Percentiles rank a stretch among this genome's conserved stretches.
phyloP scores from a whole-genome alignment of 2,329 filamentous ascomycete species.

The Epicoccum nigrum region DNA sequence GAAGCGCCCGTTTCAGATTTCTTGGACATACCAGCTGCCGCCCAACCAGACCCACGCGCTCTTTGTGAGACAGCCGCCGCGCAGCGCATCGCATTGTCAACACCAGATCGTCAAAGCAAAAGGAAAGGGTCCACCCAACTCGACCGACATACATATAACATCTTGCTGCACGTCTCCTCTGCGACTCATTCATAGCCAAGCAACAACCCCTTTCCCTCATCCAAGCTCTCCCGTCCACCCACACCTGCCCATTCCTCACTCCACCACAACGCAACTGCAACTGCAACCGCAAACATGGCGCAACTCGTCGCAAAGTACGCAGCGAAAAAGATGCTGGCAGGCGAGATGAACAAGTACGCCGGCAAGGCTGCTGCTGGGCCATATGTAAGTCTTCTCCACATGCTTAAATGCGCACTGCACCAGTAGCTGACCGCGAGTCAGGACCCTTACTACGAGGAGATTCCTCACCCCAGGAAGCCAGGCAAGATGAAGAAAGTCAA shows the following conservation, averaged over 20 bases:
- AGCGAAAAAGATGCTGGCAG: constrained; percentile 56
- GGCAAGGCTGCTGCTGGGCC: constrained; percentile 49
- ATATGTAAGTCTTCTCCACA: constrained; percentile 45
- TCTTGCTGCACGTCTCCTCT: constrained; percentile 10
- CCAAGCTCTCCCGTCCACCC: neutral
- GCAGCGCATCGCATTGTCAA: constrained; percentile 21
- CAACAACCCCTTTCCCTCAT: constrained; percentile 7
- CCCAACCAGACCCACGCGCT: constrained; percentile 2
- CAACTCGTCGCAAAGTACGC: constrained; percentile 55
- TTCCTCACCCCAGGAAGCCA: constrained; percentile 73
- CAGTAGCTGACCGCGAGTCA: constrained; percentile 47
- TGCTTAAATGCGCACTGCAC: neutral
- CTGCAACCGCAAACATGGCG: constrained; percentile 48
- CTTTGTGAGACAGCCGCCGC: constrained; percentile 36
- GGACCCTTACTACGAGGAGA: constrained; percentile 89
- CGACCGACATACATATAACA: constrained; percentile 33
- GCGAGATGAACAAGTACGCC: constrained; percentile 56
- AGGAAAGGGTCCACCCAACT: neutral
- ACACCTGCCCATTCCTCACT: constrained; percentile 2
- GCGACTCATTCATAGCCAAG: constrained; percentile 6
- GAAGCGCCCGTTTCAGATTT: constrained; percentile 50
- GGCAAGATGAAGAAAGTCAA: constrained; percentile 82
- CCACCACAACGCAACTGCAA: constrained; percentile 10
- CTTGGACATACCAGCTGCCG: constrained; percentile 31
- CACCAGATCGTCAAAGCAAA: constrained; percentile 2